Evolutionary conservation across 306 rosid species (phyloP).

Genomic region (Crotalaria pallida): DNA sequence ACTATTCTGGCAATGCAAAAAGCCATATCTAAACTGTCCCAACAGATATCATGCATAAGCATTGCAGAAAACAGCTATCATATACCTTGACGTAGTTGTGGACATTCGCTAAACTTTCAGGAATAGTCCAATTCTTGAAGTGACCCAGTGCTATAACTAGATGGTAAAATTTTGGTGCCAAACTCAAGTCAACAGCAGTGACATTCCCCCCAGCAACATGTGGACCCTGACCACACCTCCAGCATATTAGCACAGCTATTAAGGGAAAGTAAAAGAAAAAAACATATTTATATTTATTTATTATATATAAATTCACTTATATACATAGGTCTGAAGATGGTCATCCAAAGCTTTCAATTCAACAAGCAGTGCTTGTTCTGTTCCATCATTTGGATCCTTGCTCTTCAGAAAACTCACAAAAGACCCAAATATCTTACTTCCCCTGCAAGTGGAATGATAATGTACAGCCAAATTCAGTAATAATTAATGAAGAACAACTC

Average conservation of each 20-base stretch:
- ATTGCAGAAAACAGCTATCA: constrained; percentile 14
- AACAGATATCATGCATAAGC: background rate
- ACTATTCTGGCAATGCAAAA: background rate
- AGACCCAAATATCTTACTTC: constrained; percentile 66
- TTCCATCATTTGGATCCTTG: constrained; percentile 78
- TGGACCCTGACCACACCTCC: constrained; percentile 57
- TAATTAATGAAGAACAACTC: background rate
- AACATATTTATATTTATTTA: background rate
- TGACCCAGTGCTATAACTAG: constrained; percentile 67
- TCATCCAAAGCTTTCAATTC: constrained; percentile 74
- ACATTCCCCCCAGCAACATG: constrained; percentile 80
- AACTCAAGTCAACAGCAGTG: constrained; percentile 76
- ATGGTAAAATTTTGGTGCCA: constrained; percentile 92
- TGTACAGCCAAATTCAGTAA: background rate
- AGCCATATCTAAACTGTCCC: background rate
- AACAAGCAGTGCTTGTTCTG: constrained; percentile 68
- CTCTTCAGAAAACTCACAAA: constrained; percentile 71
- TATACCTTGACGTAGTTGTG: constrained; percentile 60
- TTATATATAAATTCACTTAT: constrained; percentile 25
- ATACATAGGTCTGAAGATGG: constrained; percentile 80
- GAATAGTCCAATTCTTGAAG: constrained; percentile 84
- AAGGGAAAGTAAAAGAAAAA: background rate
- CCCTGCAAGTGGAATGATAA: constrained; percentile 39
- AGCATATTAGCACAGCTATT: constrained; percentile 18
- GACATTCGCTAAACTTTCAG: constrained; percentile 45